phyloP scores from a whole-genome alignment of 2,329 filamentous ascomycete species.

The Leptographium radiaticola region DNA sequence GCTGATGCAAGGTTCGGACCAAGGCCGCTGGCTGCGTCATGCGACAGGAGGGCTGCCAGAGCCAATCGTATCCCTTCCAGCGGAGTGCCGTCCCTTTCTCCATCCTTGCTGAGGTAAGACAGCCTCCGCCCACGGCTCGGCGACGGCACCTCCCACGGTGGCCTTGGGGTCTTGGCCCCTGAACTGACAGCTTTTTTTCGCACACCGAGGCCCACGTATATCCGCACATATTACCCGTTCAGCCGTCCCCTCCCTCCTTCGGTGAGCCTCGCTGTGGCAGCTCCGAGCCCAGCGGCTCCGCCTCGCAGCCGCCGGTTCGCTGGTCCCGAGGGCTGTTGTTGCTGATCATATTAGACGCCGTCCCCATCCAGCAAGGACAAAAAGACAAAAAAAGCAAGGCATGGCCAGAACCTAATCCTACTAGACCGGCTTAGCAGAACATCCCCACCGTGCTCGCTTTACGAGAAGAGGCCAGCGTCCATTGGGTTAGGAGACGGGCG shows the following conservation, averaged over 20 bases:
- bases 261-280: too few relatives aligned
- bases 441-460: background rate
- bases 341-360: too few relatives aligned
- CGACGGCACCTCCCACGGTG: background rate
- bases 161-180: background rate
- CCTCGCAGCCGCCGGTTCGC: too few relatives aligned
- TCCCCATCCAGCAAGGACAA: too few relatives aligned
- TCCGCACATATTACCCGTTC: too few relatives aligned
- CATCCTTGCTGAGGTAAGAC: background rate
- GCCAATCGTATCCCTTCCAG: background rate
- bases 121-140: background rate
- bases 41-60: background rate
- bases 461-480: conserved; percentile 6
- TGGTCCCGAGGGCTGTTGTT: too few relatives aligned
- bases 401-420: too few relatives aligned
- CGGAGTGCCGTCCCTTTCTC: too few relatives aligned
- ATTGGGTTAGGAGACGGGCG: conserved; percentile 8
- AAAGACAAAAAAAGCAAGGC: too few relatives aligned
- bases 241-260: too few relatives aligned
- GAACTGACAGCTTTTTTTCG: background rate
- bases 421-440: background rate
- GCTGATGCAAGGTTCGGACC: background rate
- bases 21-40: background rate
- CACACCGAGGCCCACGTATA: background rate
- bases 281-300: too few relatives aligned